These are phyloP conservation scores for Polyporus arcularius DNA, from an alignment of 768 basidiomycete species.

Conservation along the genomic window DNA sequence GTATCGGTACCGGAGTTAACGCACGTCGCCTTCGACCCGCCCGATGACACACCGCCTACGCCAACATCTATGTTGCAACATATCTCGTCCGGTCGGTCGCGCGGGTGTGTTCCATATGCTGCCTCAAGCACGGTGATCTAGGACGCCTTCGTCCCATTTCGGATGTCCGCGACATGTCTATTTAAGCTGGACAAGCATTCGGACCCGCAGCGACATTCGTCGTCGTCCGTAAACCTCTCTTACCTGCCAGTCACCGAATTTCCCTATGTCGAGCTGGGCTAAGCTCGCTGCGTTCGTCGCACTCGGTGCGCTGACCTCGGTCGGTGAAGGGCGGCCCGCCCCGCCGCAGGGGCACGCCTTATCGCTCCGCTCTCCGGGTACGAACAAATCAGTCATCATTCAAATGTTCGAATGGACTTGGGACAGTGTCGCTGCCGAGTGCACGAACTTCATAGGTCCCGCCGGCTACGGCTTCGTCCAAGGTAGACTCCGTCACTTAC, in stretches of 20 bases:
- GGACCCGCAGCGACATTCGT: no score
- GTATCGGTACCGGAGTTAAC: neutral
- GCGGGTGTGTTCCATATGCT: no score
- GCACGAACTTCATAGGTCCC: slow-evolving; percentile 64
- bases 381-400: slow-evolving; percentile 49
- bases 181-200: no score
- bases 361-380: slow-evolving; percentile 9
- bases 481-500: slow-evolving; percentile 35
- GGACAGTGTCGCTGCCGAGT: slow-evolving; percentile 60
- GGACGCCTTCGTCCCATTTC: no score
- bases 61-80: neutral
- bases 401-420: slow-evolving; percentile 73
- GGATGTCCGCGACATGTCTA: no score
- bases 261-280: no score
- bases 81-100: no score
- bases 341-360: neutral
- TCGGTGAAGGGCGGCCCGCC: neutral
- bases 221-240: no score
- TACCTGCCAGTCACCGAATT: no score
- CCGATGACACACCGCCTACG: neutral
- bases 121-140: no score
- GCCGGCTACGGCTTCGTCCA: slow-evolving; percentile 73
- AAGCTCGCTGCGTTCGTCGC: neutral
- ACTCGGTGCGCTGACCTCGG: neutral
- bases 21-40: neutral